Conservation (phyloP, 139 green algal species). For the Chlorella sp. region DNA sequence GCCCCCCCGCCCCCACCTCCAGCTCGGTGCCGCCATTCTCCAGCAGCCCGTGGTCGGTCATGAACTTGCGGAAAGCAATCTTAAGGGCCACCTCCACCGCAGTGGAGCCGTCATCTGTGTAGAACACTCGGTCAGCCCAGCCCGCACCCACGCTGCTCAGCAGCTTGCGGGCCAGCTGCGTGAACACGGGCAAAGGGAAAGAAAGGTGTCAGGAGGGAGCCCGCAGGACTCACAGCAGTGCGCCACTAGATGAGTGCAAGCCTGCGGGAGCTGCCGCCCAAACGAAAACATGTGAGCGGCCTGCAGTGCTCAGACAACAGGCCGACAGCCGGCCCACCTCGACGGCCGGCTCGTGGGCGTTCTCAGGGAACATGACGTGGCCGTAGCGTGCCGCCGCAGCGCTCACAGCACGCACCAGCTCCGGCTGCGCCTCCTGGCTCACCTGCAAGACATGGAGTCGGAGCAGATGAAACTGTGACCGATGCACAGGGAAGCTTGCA, state of each 20-base stretch:
- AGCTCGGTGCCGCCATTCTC: constrained; percentile 4
- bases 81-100: constrained; percentile 95
- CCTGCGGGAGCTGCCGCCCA: neutral
- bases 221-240: neutral
- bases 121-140: constrained; percentile 92
- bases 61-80: constrained; percentile 92
- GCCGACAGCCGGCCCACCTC: neutral
- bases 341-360: constrained; percentile 70
- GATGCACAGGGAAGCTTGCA: neutral
- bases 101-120: constrained; percentile 90
- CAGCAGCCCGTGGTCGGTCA: constrained; percentile 42
- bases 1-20: neutral
- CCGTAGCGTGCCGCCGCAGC: constrained; percentile 84
- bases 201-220: neutral
- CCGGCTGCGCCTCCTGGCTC: constrained; percentile 61
- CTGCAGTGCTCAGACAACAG: neutral
- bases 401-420: constrained; percentile 68
- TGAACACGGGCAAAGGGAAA: neutral
- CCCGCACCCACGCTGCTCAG: constrained; percentile 60
- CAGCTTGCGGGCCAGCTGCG: constrained; percentile 56
- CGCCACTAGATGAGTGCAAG: neutral
- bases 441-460: constrained; percentile 46
- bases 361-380: constrained; percentile 97
- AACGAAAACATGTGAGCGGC: neutral
- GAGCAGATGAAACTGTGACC: neutral